Percentiles rank a stretch among this genome's conserved stretches.
phyloP scores from a whole-genome alignment of 73 alveolate genomes.

The Blepharisma japonicum region DNA sequence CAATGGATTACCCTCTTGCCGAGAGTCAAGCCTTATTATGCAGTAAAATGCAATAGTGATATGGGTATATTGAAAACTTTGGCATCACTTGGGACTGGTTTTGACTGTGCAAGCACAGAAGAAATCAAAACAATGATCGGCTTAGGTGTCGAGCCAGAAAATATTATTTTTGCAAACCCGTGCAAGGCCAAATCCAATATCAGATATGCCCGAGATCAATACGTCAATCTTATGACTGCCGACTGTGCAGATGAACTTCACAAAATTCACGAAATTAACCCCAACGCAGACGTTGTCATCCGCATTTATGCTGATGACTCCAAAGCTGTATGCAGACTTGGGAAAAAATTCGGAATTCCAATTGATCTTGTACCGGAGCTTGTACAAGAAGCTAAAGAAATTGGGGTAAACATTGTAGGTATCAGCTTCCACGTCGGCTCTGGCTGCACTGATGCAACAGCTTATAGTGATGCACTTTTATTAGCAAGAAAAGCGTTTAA shows the following conservation, averaged over 20 bases:
- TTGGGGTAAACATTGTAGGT: neutral
- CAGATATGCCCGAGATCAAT: neutral
- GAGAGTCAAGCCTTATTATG: conserved; percentile 26
- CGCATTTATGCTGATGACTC: conserved; percentile 2
- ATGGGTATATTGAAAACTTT: neutral
- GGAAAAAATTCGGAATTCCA: neutral
- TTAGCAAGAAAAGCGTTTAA: neutral
- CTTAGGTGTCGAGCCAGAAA: conserved; percentile 6
- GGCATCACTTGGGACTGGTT: neutral
- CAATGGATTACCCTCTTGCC: conserved; percentile 24
- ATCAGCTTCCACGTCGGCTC: conserved; percentile 32
- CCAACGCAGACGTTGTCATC: conserved; percentile 1
- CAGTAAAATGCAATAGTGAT: conserved; percentile 32
- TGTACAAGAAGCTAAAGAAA: neutral
- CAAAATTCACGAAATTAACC: conserved; percentile 1
- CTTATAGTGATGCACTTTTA: neutral
- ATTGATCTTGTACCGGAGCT: neutral
- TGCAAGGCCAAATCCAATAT: neutral
- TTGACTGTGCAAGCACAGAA: conserved; percentile 35
- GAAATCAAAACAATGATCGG: conserved; percentile 1
- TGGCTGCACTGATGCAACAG: conserved; percentile 5
- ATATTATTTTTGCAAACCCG: conserved; percentile 19
- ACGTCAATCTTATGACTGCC: neutral
- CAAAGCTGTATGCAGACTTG: neutral
- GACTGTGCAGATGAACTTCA: neutral